Conservation (phyloP, 108 stramenopile genomes). For the Cyclostephanos invisitatus region DNA sequence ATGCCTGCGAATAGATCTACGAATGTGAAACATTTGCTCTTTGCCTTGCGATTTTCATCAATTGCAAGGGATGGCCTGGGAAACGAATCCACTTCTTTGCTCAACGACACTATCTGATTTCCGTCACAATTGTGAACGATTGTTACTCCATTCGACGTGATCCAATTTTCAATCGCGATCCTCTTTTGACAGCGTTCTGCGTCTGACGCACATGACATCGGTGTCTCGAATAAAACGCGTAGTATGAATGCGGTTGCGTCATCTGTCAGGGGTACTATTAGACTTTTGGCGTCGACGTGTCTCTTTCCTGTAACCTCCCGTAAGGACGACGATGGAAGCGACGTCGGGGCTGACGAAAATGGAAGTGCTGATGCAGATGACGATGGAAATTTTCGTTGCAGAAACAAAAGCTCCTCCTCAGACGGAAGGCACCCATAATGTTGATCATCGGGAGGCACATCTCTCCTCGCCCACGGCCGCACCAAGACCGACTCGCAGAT, state of each 20-base stretch:
- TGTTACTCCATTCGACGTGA: not conserved
- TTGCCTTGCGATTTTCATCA: not conserved
- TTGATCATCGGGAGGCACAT: not conserved
- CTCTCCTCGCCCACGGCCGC: slow-evolving; percentile 11
- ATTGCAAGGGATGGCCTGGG: not conserved
- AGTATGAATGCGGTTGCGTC: slow-evolving; percentile 22
- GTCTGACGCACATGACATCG: not conserved
- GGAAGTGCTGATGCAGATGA: not conserved
- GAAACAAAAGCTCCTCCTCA: slow-evolving; percentile 23
- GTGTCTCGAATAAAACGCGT: slow-evolving; percentile 11
- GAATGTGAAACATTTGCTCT: slow-evolving; percentile 26
- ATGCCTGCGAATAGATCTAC: slow-evolving; percentile 46
- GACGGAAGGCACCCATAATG: slow-evolving; percentile 21
- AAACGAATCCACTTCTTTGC: slow-evolving; percentile 29
- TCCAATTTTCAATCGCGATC: slow-evolving; percentile 14
- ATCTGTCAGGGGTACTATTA: slow-evolving; percentile 33
- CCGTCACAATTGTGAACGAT: slow-evolving; percentile 28
- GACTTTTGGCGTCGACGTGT: slow-evolving; percentile 25
- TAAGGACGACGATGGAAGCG: not conserved
- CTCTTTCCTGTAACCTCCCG: slow-evolving; percentile 1
- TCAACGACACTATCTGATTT: slow-evolving; percentile 18
- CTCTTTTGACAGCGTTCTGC: not conserved
- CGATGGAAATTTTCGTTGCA: slow-evolving; percentile 12
- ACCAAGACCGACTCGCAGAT: slow-evolving; percentile 24
- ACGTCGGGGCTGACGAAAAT: not conserved